Conservation (phyloP, 2,329 filamentous ascomycete species). For the Epichloe hybrida region DNA sequence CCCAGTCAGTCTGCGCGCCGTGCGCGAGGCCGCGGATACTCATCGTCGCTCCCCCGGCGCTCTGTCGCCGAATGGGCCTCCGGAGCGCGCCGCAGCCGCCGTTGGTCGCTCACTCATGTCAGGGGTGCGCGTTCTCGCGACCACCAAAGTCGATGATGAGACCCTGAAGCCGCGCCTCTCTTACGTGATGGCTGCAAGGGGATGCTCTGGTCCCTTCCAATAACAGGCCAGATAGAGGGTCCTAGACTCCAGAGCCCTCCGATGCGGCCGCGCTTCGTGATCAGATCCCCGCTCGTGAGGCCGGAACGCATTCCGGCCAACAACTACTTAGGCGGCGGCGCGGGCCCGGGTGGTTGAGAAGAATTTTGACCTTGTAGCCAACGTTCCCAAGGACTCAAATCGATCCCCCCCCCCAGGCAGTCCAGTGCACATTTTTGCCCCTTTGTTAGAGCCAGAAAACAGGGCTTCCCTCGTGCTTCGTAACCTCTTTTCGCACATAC, state of each 20-base stretch:
- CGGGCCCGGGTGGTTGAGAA: constrained; percentile 10
- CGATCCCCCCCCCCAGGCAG: too few relatives aligned
- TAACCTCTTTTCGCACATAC: too few relatives aligned
- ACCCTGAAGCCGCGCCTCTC: constrained; percentile 7
- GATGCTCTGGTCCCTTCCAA: constrained; percentile 6
- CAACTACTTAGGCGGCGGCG: constrained; percentile 30
- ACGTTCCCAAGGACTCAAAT: not conserved
- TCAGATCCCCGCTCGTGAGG: constrained; percentile 19
- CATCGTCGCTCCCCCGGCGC: not conserved
- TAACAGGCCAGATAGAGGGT: constrained; percentile 7
- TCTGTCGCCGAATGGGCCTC: not conserved
- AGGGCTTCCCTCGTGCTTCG: too few relatives aligned
- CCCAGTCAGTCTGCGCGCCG: too few relatives aligned
- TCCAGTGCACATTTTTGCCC: too few relatives aligned
- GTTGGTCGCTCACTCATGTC: not conserved
- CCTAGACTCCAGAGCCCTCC: constrained; percentile 7
- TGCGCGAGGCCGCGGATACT: not conserved
- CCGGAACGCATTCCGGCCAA: constrained; percentile 37
- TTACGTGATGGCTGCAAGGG: constrained; percentile 10
- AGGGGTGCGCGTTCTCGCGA: not conserved
- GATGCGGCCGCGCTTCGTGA: constrained; percentile 10
- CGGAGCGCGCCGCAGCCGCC: not conserved
- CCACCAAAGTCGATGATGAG: not conserved
- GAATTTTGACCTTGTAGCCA: not conserved
- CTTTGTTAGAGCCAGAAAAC: too few relatives aligned